Percentiles rank a stretch among this genome's conserved stretches.
These are phyloP conservation scores for Scedosporium boydii DNA, from an alignment of 2,329 filamentous ascomycete species.

Conservation along the genomic window DNA sequence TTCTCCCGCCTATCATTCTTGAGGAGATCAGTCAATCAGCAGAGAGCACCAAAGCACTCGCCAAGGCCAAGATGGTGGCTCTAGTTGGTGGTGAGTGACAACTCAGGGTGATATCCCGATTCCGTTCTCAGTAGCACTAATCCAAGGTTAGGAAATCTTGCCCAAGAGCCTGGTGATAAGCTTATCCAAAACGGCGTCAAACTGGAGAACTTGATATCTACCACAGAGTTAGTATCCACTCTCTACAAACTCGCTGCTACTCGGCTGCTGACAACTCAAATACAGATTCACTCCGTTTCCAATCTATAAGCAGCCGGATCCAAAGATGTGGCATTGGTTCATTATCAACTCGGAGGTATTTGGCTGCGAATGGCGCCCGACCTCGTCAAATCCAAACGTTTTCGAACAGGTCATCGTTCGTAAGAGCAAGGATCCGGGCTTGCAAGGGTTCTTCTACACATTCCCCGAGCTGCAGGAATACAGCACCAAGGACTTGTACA, in stretches of 20 bases:
- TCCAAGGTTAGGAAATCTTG: slow-evolving; percentile 22
- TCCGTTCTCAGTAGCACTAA: not conserved
- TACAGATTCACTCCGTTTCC: slow-evolving; percentile 24
- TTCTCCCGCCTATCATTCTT: slow-evolving; percentile 29
- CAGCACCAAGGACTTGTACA: slow-evolving; percentile 26
- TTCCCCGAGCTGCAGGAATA: slow-evolving; percentile 25
- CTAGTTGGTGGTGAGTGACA: slow-evolving; percentile 27
- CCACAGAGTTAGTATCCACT: slow-evolving; percentile 28
- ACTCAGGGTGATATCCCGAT: not conserved
- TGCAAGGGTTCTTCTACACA: slow-evolving; percentile 25
- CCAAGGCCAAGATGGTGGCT: slow-evolving; percentile 21
- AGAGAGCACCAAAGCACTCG: slow-evolving; percentile 19
- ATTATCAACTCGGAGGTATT: slow-evolving; percentile 29
- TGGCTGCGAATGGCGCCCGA: slow-evolving; percentile 28
- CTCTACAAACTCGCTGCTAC: not conserved
- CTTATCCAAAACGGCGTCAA: slow-evolving; percentile 24
- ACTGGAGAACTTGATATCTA: slow-evolving; percentile 26
- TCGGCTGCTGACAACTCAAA: not conserved
- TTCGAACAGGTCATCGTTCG: slow-evolving; percentile 24
- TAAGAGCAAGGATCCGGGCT: slow-evolving; percentile 20
- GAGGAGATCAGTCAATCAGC: slow-evolving; percentile 30
- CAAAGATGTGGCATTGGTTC: slow-evolving; percentile 32
- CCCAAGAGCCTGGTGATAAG: slow-evolving; percentile 25
- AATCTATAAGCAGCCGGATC: slow-evolving; percentile 21
- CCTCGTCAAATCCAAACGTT: slow-evolving; percentile 13